Percentiles rank a stretch among this genome's conserved stretches.
These are phyloP conservation scores for Porphyrellus cyaneotinctus DNA, from an alignment of 768 basidiomycete species.

Conservation along the genomic window DNA sequence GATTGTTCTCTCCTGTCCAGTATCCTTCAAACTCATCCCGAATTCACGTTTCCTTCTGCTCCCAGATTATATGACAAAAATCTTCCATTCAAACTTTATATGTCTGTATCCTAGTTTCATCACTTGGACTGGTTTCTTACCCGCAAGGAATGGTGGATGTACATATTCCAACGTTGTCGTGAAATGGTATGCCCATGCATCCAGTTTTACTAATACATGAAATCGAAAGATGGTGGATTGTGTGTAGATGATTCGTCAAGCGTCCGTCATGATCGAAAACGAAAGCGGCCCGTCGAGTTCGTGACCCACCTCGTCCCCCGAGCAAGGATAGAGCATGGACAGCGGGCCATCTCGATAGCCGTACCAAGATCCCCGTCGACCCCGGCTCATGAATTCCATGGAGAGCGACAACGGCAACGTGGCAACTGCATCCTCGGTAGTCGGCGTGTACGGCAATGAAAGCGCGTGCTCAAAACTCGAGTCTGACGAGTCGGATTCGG, in stretches of 20 bases:
- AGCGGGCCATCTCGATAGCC: conserved; percentile 3
- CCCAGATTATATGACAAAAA: conserved; percentile 27
- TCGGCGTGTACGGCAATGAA: neutral
- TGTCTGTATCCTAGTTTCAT: conserved; percentile 30
- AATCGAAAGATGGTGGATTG: neutral
- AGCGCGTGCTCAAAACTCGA: neutral
- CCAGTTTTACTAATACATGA: neutral
- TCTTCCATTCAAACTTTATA: conserved; percentile 17
- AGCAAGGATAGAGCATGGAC: conserved; percentile 1
- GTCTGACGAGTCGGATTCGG: neutral
- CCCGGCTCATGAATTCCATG: neutral
- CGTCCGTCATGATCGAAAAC: conserved; percentile 3
- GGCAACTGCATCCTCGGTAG: neutral
- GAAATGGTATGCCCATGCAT: conserved; percentile 2
- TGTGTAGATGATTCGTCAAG: neutral
- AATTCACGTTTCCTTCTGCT: neutral
- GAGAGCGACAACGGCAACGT: conserved; percentile 1
- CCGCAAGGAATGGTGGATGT: conserved; percentile 29
- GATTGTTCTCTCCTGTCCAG: conserved; percentile 5
- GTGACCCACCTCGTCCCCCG: conserved; percentile 5
- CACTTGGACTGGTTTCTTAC: conserved; percentile 18
- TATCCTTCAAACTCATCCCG: neutral
- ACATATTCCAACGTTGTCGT: conserved; percentile 19
- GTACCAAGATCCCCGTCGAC: neutral
- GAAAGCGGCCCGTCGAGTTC: conserved; percentile 6